Evolutionary conservation across 345 rosid genomes (phyloP).

Genomic region (Citrus reticulata): DNA sequence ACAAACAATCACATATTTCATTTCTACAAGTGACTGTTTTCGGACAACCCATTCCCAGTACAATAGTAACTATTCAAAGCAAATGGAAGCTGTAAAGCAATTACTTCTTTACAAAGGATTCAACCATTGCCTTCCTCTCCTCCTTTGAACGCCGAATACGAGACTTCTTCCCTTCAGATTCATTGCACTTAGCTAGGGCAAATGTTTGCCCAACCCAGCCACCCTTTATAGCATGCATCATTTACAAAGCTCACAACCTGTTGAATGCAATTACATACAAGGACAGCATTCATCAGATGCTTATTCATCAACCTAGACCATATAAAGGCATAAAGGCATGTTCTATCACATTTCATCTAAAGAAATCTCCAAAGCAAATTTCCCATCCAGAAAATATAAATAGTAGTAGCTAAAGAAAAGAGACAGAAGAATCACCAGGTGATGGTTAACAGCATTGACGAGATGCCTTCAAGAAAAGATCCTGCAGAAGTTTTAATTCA

Average conservation of each 20-base stretch:
- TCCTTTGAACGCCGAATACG: conserved; percentile 90
- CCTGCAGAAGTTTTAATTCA: neutral
- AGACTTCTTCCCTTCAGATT: conserved; percentile 64
- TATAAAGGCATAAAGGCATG: neutral
- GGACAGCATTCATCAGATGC: neutral
- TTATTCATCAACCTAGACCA: neutral
- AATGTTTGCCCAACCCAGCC: conserved; percentile 66
- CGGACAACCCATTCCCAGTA: neutral
- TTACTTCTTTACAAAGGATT: conserved; percentile 86
- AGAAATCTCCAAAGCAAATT: neutral
- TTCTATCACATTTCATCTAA: neutral
- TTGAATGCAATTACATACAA: conserved; percentile 7
- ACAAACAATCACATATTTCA: neutral
- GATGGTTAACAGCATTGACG: neutral
- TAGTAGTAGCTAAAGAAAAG: neutral
- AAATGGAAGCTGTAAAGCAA: neutral
- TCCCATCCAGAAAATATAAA: neutral
- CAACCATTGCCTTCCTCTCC: conserved; percentile 85
- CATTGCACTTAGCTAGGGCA: conserved; percentile 74
- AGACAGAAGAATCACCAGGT: neutral
- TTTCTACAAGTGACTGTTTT: neutral
- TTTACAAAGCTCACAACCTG: conserved; percentile 11
- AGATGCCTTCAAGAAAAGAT: neutral
- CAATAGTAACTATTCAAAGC: conserved; percentile 10
- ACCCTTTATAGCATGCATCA: conserved; percentile 74